Conservation (phyloP, 2,329 filamentous ascomycete species). For the Meredithiella fracta region DNA sequence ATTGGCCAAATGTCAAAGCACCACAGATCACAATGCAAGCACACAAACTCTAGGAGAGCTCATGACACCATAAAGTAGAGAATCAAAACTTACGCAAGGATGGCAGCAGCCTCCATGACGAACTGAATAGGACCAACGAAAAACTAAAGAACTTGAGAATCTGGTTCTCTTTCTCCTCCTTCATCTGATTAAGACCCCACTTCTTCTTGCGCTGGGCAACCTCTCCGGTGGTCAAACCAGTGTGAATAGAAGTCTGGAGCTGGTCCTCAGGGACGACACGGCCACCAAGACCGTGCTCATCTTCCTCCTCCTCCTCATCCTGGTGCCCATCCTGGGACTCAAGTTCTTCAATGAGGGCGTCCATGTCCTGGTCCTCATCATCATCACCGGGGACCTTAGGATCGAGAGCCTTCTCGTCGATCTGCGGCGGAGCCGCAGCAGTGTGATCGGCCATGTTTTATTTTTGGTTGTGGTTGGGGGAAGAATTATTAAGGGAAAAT, state of each 20-base stretch:
- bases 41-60: not conserved
- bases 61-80: not conserved
- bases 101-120: conserved; percentile 76
- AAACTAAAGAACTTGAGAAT: conserved; percentile 68
- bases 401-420: conserved; percentile 39
- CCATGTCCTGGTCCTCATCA: conserved; percentile 68
- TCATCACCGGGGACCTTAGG: conserved; percentile 33
- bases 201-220: conserved; percentile 48
- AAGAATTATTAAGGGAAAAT: conserved; percentile 11
- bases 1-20: not conserved
- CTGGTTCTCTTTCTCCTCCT: conserved; percentile 75
- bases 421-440: conserved; percentile 38
- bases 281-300: conserved; percentile 30
- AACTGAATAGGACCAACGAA: conserved; percentile 85
- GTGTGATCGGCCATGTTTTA: conserved; percentile 39
- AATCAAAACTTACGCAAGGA: conserved; percentile 55
- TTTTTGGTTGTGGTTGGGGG: conserved; percentile 14
- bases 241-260: conserved; percentile 53
- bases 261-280: conserved; percentile 55
- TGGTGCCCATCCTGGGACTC: conserved; percentile 63
- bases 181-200: conserved; percentile 76
- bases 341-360: conserved; percentile 73
- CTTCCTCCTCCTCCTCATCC: conserved; percentile 45
- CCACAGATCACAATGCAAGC: not conserved
- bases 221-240: conserved; percentile 57